Conservation (phyloP, 2,329 filamentous ascomycete species). For the Diaporthe ilicicola region DNA sequence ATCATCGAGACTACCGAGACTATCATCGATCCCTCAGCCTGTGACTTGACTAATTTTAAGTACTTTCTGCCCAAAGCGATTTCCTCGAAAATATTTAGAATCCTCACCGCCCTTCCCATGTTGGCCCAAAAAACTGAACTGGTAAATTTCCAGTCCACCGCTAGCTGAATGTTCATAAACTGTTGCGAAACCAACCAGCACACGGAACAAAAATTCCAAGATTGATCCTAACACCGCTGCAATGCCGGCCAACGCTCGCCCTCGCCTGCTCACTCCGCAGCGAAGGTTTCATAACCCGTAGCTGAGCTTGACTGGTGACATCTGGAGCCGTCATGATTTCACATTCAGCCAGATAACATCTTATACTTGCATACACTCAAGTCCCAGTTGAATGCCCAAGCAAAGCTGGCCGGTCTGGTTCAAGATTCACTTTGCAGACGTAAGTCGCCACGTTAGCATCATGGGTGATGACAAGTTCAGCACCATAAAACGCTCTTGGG, state of each 20-base stretch:
- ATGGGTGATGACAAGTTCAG: neutral
- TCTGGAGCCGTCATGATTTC: neutral
- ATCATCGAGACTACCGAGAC: too few species aligned
- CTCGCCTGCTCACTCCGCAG: neutral
- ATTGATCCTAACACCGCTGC: too few species aligned
- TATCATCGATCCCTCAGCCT: too few species aligned
- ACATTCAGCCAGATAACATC: neutral
- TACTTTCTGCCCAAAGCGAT: too few species aligned
- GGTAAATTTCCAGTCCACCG: neutral
- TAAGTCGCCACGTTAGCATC: too few species aligned
- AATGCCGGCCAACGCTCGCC: neutral
- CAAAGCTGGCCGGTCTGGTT: neutral
- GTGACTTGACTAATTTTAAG: too few species aligned
- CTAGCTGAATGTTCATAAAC: neutral
- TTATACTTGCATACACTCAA: neutral
- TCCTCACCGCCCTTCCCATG: too few species aligned
- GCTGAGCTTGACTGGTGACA: neutral
- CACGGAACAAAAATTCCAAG: too few species aligned
- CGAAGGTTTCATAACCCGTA: neutral
- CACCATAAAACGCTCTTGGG: slow-evolving; percentile 2
- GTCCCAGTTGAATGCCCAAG: too few species aligned
- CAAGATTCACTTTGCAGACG: neutral
- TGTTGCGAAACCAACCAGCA: too few species aligned
- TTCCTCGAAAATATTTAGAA: too few species aligned
- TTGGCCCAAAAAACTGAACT: too few species aligned